Evolutionary conservation across 805 yeast genomes (phyloP).

Genomic region (Cyberlindnera mycetangii): DNA sequence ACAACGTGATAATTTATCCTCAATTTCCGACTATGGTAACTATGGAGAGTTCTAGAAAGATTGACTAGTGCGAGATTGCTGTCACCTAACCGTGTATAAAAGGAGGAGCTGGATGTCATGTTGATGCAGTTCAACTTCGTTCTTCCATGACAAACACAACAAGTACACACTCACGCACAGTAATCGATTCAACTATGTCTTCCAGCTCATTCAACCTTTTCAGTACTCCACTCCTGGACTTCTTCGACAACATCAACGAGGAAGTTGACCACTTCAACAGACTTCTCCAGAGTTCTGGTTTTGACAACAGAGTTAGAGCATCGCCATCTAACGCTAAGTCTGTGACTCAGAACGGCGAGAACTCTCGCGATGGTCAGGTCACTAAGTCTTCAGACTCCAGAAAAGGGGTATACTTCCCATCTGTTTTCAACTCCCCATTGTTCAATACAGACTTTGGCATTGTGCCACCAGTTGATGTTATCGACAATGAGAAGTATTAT

Average conservation of each 20-base stretch:
- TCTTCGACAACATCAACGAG: slow-evolving; percentile 41
- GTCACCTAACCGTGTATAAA: neutral
- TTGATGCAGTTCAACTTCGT: neutral
- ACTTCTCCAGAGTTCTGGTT: slow-evolving; percentile 30
- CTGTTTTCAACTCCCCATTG: slow-evolving; percentile 28
- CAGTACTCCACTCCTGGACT: slow-evolving; percentile 41
- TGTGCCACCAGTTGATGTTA: slow-evolving; percentile 44
- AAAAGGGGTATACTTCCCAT: slow-evolving; percentile 21
- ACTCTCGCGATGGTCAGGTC: slow-evolving; percentile 1
- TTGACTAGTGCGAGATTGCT: neutral
- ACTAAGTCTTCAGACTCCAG: slow-evolving; percentile 3
- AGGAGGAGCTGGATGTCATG: neutral
- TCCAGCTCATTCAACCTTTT: slow-evolving; percentile 16
- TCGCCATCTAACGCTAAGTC: slow-evolving; percentile 17
- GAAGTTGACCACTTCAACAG: slow-evolving; percentile 40
- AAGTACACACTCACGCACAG: too few species aligned
- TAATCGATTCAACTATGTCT: slow-evolving; percentile 29
- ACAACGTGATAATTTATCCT: neutral
- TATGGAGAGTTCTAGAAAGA: neutral
- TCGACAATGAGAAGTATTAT: slow-evolving; percentile 41
- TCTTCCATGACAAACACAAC: too few species aligned
- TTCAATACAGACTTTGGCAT: slow-evolving; percentile 24
- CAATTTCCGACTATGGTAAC: neutral
- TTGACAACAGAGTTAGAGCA: slow-evolving; percentile 23
- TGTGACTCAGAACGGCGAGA: slow-evolving; percentile 5